These are phyloP conservation scores for Leccinum ochraceum DNA, from an alignment of 768 basidiomycete genomes.

Conservation along the genomic window DNA sequence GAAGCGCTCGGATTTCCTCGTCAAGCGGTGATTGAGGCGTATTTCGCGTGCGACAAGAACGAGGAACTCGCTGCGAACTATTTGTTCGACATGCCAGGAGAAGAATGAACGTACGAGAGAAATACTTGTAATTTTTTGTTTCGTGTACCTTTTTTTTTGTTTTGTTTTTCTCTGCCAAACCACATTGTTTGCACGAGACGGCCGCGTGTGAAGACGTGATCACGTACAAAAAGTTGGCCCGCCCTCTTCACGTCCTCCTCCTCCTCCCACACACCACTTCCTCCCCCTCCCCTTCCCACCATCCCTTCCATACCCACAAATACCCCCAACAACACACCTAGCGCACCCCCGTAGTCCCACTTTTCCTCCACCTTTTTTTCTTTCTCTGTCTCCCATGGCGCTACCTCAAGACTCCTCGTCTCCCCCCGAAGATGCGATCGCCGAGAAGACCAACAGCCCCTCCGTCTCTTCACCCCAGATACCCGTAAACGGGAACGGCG, in stretches of 20 bases:
- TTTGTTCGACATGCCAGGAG: constrained; percentile 78
- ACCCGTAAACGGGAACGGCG: constrained; percentile 30
- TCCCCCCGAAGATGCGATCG: constrained; percentile 15
- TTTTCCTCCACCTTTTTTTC: neutral
- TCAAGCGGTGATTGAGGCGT: constrained; percentile 83
- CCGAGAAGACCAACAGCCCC: constrained; percentile 25
- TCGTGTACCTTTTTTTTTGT: constrained; percentile 6
- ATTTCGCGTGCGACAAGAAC: constrained; percentile 94
- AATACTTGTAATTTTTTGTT: neutral
- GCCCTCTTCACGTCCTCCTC: constrained; percentile 22
- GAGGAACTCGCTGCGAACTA: constrained; percentile 96
- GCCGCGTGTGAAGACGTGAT: constrained; percentile 32
- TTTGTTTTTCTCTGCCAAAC: constrained; percentile 2
- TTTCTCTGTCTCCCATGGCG: constrained; percentile 25
- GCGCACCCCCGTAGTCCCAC: neutral
- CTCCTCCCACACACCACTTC: constrained; percentile 17
- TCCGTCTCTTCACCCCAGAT: constrained; percentile 19
- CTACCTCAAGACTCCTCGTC: constrained; percentile 21
- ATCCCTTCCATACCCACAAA: constrained; percentile 30
- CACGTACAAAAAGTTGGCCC: constrained; percentile 31
- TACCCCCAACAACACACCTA: constrained; percentile 15
- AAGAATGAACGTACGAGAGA: constrained; percentile 14
- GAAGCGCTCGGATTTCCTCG: constrained; percentile 87
- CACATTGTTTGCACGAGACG: constrained; percentile 31
- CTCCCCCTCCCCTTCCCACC: constrained; percentile 7